Evolutionary conservation across 2,329 filamentous ascomycete species (phyloP), one percentile per base, ranked within the genome.

Genomic region (Cadophora sp.): DNA sequence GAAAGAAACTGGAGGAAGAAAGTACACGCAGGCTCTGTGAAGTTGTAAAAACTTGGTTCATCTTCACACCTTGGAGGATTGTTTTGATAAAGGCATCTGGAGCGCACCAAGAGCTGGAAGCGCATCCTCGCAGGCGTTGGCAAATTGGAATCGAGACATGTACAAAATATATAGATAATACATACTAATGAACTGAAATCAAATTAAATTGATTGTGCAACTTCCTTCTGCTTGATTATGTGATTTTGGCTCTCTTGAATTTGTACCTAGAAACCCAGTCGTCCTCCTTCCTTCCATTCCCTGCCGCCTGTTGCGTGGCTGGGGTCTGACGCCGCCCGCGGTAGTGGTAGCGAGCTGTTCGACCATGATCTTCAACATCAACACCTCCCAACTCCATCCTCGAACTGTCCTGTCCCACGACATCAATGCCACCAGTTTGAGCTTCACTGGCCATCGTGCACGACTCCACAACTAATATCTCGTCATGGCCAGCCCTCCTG

Each of bases 401-500:
- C 27, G 58, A 69, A 24, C 27, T 68, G 69, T 50, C 56, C 69
- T 61, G 43, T 48, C 43, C 43, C 43, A 51, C 65, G 59, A 70
- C 66, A 67, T 72, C 71, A 70, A 75, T 75, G 73, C 73, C 65
- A 68, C 62, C 68, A 71, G 65, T 65, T 70, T 71, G 69, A 74
- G 69, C 70, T 75, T 70, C 68, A 68, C 66, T 67, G 65, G 72
- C 68, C 71, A 69, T 71, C 66, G 72, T 69, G 73, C 71, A 72
- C 68, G 69, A 71, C 69, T 46, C 62, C 60, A 60, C 63, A 64
- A 67, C 63, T 62, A 67, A 56, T 68, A 66, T 66, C 67, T 71
- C 70, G 71, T 76, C 72, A 85, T 85, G 83, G 81, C 83, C 72
- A 83, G 80, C 72, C 87, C 90, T 77, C 85, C 88, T 76, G 86